These are phyloP conservation scores for Dalbergia oliveri DNA, from an alignment of 306 rosid species.

Conservation along the genomic window DNA sequence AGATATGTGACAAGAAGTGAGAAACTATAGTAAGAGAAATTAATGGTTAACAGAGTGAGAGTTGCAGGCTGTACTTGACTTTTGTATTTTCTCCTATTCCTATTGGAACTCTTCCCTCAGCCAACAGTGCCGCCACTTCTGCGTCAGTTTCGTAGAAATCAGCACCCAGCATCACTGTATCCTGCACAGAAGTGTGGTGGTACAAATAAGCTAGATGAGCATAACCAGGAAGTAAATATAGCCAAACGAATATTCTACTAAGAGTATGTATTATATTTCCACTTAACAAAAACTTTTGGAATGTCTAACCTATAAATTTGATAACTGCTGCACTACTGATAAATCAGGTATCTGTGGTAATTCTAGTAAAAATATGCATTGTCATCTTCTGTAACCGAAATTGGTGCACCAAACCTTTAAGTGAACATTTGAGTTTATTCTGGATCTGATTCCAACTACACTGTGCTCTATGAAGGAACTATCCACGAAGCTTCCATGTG, in stretches of 20 bases:
- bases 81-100: conserved; percentile 94
- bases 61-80: conserved; percentile 63
- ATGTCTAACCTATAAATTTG: conserved; percentile 31
- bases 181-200: conserved; percentile 56
- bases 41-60: conserved; percentile 24
- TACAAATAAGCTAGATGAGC: conserved; percentile 5
- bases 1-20: conserved; percentile 40
- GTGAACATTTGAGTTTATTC: conserved; percentile 79
- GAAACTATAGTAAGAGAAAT: conserved; percentile 34
- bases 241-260: not conserved
- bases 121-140: conserved; percentile 68
- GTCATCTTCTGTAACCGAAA: conserved; percentile 5
- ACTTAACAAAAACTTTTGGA: conserved; percentile 2
- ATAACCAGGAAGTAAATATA: not conserved
- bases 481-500: conserved; percentile 93
- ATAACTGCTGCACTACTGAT: conserved; percentile 16
- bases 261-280: conserved; percentile 9
- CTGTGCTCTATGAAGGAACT: conserved; percentile 83
- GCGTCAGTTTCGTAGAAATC: conserved; percentile 84
- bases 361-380: conserved; percentile 18
- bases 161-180: conserved; percentile 96
- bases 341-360: conserved; percentile 16
- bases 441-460: conserved; percentile 90
- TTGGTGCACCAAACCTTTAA: conserved; percentile 71
- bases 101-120: conserved; percentile 88